Evolutionary conservation across 768 basidiomycete genomes (phyloP), one percentile per base, ranked within the genome.

Genomic region (Podaxis sp.): DNA sequence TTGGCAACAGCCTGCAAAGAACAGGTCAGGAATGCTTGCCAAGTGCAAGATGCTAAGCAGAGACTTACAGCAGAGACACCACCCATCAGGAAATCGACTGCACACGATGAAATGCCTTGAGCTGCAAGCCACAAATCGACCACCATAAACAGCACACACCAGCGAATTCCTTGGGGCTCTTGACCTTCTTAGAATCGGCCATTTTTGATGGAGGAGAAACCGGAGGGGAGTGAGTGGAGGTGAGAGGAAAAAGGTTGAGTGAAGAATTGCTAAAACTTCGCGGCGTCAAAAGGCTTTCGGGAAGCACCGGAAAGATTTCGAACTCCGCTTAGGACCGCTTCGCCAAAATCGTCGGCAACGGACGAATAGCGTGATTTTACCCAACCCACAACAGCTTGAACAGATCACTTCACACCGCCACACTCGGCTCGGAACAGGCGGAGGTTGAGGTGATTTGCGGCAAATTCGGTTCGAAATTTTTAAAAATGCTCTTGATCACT

Each of bases 1-100:
- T 99, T 99, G 59, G 97, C 91, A 76, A 98, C 93, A 68, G 97
- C 97, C 93, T 95, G 74, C 37, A 62, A 62, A 37, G 63, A 50
- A 62, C 35, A 40, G 58, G 59, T 59, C 57, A 74, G 61, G 63
- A 54, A 62, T 44, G 44, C 14, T 57, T 32, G 42, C 63, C 13
- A 47, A 42, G 50, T 32, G 54, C 23, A 42, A 38, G 16, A 36
- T 7, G 44, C 0, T 32, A 5, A 32, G 42, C 35, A 23, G 51
- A 64, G 58, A 80, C 89, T 53, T 74, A 92, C 90, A 70, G 92
- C 91, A 65, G 91, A 93, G 70, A 93, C 90, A 88, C 92, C 93
- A 74, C 93, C 93, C 93, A 95, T 95, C 79, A 95, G 74, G 86
- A 95, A 95, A 76, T 95, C 93, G 72, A 85, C 93, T 93, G 69